phyloP scores from a whole-genome alignment of 805 yeast genomes.

The Ogataea neopini region DNA sequence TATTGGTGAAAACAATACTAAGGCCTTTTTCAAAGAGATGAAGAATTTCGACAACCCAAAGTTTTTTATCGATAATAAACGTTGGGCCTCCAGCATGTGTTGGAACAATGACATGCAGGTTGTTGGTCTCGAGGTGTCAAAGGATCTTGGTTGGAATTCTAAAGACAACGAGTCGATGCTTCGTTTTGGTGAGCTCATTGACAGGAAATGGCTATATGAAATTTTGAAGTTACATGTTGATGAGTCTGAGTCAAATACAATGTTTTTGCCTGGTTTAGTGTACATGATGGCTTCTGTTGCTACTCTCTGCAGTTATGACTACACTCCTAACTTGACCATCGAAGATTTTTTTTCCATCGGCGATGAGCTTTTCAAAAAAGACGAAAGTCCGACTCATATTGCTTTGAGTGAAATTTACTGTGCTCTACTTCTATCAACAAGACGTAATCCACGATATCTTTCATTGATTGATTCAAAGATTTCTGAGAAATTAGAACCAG shows the following conservation, averaged over 20 bases:
- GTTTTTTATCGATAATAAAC: conserved; percentile 58
- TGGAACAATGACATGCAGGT: conserved; percentile 65
- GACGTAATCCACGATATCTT: conserved; percentile 35
- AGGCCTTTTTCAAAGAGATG: conserved; percentile 53
- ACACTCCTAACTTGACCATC: conserved; percentile 43
- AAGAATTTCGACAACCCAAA: conserved; percentile 45
- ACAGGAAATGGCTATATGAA: conserved; percentile 57
- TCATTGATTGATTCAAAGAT: conserved; percentile 48
- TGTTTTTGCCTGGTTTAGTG: conserved; percentile 67
- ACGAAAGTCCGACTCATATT: conserved; percentile 77
- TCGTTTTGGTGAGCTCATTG: conserved; percentile 46
- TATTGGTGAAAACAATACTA: conserved; percentile 24
- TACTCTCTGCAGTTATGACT: conserved; percentile 47
- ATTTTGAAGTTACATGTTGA: conserved; percentile 55
- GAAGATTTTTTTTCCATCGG: conserved; percentile 55
- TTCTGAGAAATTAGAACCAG: conserved; percentile 41
- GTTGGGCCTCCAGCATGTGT: conserved; percentile 66
- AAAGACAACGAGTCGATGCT: conserved; percentile 45
- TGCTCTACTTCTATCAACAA: conserved; percentile 58
- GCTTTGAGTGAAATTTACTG: conserved; percentile 68
- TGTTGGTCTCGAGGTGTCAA: conserved; percentile 36
- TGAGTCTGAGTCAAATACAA: conserved; percentile 68
- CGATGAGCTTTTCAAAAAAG: conserved; percentile 51
- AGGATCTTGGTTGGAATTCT: conserved; percentile 35
- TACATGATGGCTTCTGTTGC: conserved; percentile 53